Evolutionary conservation across 257 asterid species (phyloP), one percentile per base, ranked within the genome.

Genomic region (Solanum appendiculatum): DNA sequence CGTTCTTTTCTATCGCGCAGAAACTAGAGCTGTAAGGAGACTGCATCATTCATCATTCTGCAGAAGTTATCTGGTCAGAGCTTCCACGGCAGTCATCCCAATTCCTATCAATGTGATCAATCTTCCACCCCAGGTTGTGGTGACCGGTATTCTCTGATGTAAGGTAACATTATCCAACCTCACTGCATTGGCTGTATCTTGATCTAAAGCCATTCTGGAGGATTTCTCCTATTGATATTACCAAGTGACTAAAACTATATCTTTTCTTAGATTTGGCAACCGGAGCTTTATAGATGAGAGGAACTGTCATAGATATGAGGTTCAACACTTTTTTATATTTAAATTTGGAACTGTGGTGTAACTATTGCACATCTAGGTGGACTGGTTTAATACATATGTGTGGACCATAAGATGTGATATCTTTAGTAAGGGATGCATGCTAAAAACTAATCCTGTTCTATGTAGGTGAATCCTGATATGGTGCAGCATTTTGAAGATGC

Each of bases 401-500:
- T 48, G 5, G 58, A 48, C 0, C 58, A 0, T 15, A 48, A 2
- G 58, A 48, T 48, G 58, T 48, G 58, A 48, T 48, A 0, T 48
- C 58, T 5, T 48, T 48, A 74, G 31, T 74, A 37, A 56, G 34
- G 54, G 18, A 39, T 6, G 34, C 8, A 74, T 39, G 56, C 34
- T 74, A 81, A 18, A 48, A 77, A 44, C 37, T 80, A n/a, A 23
- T 85, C 34, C 25, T 86, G 29, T 75, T 11, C 90, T 83, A 69
- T 68, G 66, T 81, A 94, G 98, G 96, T 94, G 86, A 93, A 94
- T 90, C 98, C 98, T 36, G 98, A 94, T 86, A 92, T 94, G 94
- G 96, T 94, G 48, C 85, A 81, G 66, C 91, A 54, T 86, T 91
- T 94, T 88, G 96, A 94, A 92, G 92, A 89, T 46, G 96, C 94